Evolutionary conservation across 2,329 filamentous ascomycete genomes (phyloP), one percentile per base, ranked within the genome.

Genomic region (Rhynchosporium secalis): DNA sequence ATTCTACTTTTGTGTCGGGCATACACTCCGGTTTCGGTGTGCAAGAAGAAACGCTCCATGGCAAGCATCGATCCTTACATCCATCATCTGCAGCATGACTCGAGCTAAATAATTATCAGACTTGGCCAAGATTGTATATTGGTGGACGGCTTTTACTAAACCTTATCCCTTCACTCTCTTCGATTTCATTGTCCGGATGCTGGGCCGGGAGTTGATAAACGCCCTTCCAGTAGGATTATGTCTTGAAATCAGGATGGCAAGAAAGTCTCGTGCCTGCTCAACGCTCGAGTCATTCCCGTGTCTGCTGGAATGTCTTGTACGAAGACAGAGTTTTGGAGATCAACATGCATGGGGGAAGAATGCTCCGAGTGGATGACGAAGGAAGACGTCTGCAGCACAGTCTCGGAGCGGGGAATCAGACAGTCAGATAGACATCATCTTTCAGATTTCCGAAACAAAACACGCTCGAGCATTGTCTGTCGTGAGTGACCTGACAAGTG

Each of bases 401-500:
- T 4, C 20, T 20, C n/a, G 20, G 26, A 26, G n/a, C n/a, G 15
- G 43, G 43, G 20, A n/a, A 46, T 46, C n/a, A 28, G n/a, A 20
- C n/a, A 26, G n/a, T 46, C n/a, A 46, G 43, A 26, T n/a, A 40
- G 15, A 40, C 51, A 54, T 43, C 33, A 36, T 36, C 33, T 4
- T 10, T 54, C 51, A 41, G 20, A 38, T 33, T 29, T 54, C 13
- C 29, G 20, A 54, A 54, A 54, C 51, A 33, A 41, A 20, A 41
- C 33, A 33, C 36, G 51, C 51, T 54, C 51, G 51, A 54, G 51
- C 51, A 28, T 41, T 54, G 51, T 54, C 51, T 54, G 20, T 54
- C 43, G n/a, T 46, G n/a, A 46, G 6, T 36, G 20, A 6, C 51
- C 40, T 40, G 51, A 54, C 20, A 41, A 28, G 51, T 29, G n/a